These are phyloP conservation scores for Mucor sp. DNA, from an alignment of 371 early-diverging fungal species.

Conservation along the genomic window DNA sequence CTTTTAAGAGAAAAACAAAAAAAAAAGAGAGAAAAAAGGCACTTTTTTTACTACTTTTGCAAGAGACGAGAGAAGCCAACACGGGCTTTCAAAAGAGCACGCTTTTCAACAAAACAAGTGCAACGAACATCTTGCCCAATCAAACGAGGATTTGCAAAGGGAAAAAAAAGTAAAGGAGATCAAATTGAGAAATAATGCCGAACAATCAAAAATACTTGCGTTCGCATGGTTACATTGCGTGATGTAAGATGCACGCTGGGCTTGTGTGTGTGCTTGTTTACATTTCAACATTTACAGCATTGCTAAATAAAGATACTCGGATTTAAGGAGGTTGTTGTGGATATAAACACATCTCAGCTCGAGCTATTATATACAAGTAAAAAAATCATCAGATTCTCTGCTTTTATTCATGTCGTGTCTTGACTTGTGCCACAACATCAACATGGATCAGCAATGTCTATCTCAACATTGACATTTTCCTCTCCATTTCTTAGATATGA, in stretches of 20 bases:
- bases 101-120: constrained; percentile 1
- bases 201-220: background rate
- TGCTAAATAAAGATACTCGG: background rate
- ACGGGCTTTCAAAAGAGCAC: background rate
- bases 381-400: no score
- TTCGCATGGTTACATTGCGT: background rate
- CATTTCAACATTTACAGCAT: background rate
- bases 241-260: background rate
- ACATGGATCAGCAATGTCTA: no score
- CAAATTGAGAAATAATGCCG: background rate
- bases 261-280: background rate
- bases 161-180: background rate
- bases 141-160: background rate
- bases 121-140: background rate
- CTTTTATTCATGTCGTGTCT: no score
- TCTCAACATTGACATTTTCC: no score
- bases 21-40: background rate
- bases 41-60: no score
- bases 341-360: background rate
- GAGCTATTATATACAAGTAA: background rate
- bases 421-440: no score
- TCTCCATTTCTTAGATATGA: no score
- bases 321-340: background rate
- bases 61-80: background rate
- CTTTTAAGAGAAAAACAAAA: background rate